Evolutionary conservation across 805 yeast genomes (phyloP).

Genomic region (Zygotorulaspora sp.): DNA sequence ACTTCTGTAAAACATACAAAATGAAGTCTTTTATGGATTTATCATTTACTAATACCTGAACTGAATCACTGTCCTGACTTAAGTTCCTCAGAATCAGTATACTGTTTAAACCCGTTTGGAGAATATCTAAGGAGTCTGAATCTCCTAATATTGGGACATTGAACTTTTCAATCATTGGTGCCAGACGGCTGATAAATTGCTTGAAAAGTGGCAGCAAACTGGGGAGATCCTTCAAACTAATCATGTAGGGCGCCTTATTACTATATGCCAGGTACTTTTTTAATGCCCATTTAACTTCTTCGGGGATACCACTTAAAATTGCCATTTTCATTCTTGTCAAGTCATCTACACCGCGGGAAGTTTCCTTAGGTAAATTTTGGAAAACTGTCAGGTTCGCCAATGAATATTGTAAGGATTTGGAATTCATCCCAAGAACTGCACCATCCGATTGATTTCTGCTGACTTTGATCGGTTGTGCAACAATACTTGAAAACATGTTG

Average conservation of each 20-base stretch:
- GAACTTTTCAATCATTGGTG: constrained; percentile 25
- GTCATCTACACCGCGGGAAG: constrained; percentile 56
- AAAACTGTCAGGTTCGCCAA: constrained; percentile 31
- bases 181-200: constrained; percentile 30
- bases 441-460: constrained; percentile 32
- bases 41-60: constrained; percentile 64
- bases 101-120: constrained; percentile 37
- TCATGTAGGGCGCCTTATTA: constrained; percentile 46
- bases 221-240: constrained; percentile 43
- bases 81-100: constrained; percentile 68
- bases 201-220: constrained; percentile 37
- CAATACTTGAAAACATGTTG: constrained; percentile 24
- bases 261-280: constrained; percentile 38
- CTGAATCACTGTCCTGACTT: constrained; percentile 77
- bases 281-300: constrained; percentile 71
- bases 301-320: constrained; percentile 55
- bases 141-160: constrained; percentile 23
- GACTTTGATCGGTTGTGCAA: constrained; percentile 30
- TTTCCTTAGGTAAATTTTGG: constrained; percentile 32
- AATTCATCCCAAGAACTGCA: constrained; percentile 8
- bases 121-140: constrained; percentile 10
- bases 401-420: constrained; percentile 28
- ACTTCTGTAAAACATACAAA: constrained; percentile 33
- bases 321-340: constrained; percentile 67
- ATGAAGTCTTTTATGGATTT: constrained; percentile 44